phyloP scores from a whole-genome alignment of 176 grass and related monocot genomes.

The Stipa capillata region DNA sequence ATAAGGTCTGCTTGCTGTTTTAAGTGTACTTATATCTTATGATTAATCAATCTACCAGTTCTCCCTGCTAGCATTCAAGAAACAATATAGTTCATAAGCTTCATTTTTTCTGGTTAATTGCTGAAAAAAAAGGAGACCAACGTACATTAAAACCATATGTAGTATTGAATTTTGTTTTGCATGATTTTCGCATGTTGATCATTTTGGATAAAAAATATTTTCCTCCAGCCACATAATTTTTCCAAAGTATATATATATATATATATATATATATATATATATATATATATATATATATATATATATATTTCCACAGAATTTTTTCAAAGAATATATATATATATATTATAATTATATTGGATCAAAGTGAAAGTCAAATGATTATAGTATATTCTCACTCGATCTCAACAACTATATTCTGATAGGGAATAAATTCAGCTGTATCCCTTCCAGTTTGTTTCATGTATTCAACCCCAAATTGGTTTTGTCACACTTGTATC shows the following conservation, averaged over 20 bases:
- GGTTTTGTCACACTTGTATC: background rate
- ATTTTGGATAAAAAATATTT: background rate
- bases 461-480: background rate
- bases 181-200: background rate
- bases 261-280: no score
- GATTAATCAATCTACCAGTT: no score
- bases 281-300: no score
- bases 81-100: no score
- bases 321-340: background rate
- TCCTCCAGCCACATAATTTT: background rate
- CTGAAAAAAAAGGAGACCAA: background rate
- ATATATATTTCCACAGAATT: background rate
- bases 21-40: no score
- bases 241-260: background rate
- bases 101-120: background rate
- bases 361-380: slow-evolving; percentile 3
- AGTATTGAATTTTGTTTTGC: background rate
- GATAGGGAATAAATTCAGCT: background rate
- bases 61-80: no score
- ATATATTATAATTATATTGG: no score
- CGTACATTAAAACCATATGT: background rate
- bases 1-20: no score
- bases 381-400: background rate
- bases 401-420: background rate
- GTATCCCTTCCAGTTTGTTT: background rate